These are phyloP conservation scores for Lichenothelia convexa DNA, from an alignment of 495 filamentous ascomycete genomes.

Conservation along the genomic window DNA sequence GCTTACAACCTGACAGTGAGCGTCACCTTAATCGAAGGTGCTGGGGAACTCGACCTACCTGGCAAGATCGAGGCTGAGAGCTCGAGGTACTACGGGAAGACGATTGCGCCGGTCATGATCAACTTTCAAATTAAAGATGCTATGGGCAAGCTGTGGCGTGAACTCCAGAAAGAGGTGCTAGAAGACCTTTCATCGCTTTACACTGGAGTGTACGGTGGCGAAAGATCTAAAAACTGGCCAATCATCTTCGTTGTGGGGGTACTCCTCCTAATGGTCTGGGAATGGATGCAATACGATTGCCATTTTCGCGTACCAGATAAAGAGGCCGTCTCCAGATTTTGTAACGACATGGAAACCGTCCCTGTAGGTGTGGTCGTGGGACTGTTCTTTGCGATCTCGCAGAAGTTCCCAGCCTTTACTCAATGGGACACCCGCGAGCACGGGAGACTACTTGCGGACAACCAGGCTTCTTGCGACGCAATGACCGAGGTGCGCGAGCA, in stretches of 20 bases:
- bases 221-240: constrained; percentile 91
- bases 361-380: constrained; percentile 89
- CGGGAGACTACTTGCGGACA: constrained; percentile 69
- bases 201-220: constrained; percentile 82
- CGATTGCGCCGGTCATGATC: constrained; percentile 86
- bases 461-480: constrained; percentile 74
- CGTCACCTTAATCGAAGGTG: constrained; percentile 77
- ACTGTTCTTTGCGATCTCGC: constrained; percentile 86
- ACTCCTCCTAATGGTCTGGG: constrained; percentile 81
- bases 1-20: constrained; percentile 86
- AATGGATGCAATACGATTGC: constrained; percentile 94
- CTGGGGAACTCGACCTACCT: constrained; percentile 62
- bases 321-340: constrained; percentile 74
- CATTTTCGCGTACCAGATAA: constrained; percentile 78
- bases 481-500: constrained; percentile 86
- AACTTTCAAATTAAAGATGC: constrained; percentile 96
- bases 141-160: constrained; percentile 89
- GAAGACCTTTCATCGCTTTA: constrained; percentile 81
- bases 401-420: constrained; percentile 72
- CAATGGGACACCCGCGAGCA: constrained; percentile 87
- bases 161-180: constrained; percentile 80
- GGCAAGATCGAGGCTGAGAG: constrained; percentile 62
- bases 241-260: constrained; percentile 91
- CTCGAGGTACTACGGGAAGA: constrained; percentile 73
- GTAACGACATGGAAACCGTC: constrained; percentile 80